These are phyloP conservation scores for Lentinus brumalis DNA, from an alignment of 768 basidiomycete genomes.

Conservation along the genomic window DNA sequence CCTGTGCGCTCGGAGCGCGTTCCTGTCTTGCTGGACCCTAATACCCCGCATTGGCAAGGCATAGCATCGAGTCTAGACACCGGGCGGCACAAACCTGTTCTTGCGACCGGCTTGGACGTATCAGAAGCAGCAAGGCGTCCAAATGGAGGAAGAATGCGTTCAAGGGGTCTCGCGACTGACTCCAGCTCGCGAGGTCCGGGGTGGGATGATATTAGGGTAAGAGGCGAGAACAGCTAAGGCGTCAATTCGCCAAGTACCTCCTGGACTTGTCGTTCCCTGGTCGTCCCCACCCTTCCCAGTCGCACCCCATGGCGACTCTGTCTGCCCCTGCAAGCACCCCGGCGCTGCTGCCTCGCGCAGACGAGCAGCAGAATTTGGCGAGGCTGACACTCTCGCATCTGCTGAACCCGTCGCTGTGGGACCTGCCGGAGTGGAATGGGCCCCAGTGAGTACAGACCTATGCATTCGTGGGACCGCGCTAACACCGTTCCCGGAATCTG, in stretches of 20 bases:
- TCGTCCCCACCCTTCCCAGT: constrained; percentile 1
- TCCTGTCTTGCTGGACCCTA: neutral
- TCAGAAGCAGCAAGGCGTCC: constrained; percentile 10
- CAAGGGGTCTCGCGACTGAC: neutral
- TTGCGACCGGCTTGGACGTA: constrained; percentile 8
- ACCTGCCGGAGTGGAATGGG: constrained; percentile 27
- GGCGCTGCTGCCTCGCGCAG: neutral
- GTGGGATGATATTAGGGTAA: constrained; percentile 16
- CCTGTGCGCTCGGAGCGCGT: neutral
- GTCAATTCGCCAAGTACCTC: constrained; percentile 2
- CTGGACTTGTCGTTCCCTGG: neutral
- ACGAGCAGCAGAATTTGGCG: neutral
- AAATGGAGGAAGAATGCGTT: neutral
- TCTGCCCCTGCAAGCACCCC: neutral
- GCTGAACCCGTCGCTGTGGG: constrained; percentile 26
- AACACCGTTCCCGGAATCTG: neutral
- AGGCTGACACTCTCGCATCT: constrained; percentile 22
- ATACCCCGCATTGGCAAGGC: constrained; percentile 8
- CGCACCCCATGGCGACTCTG: constrained; percentile 1
- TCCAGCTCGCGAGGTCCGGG: constrained; percentile 1
- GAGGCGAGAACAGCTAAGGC: constrained; percentile 11
- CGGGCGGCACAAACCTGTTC: neutral
- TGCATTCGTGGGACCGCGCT: neutral
- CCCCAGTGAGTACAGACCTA: constrained; percentile 15
- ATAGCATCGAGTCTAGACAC: neutral